These are phyloP conservation scores for Dothidotthia symphoricarpi DNA, from an alignment of 2,329 filamentous ascomycete species.

Conservation along the genomic window DNA sequence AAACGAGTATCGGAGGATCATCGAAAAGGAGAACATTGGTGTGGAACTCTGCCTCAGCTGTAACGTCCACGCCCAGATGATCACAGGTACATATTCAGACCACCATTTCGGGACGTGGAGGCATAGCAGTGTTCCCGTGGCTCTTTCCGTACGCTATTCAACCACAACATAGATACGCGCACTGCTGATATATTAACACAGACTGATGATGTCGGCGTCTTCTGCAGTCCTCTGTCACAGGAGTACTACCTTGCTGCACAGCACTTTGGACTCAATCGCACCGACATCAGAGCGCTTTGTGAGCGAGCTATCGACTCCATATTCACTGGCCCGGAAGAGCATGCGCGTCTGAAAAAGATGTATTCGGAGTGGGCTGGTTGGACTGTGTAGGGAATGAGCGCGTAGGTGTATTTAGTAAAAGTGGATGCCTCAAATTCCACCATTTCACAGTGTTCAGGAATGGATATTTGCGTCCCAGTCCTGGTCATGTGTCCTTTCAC, in stretches of 20 bases:
- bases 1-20: conserved; percentile 58
- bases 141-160: conserved; percentile 62
- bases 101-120: conserved; percentile 79
- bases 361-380: conserved; percentile 25
- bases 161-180: not conserved
- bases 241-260: conserved; percentile 72
- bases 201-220: conserved; percentile 84
- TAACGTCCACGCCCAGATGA: conserved; percentile 75
- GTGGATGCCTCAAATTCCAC: too few relatives aligned
- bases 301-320: conserved; percentile 62
- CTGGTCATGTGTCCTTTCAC: too few relatives aligned
- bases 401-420: too few relatives aligned
- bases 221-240: conserved; percentile 71
- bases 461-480: too few relatives aligned
- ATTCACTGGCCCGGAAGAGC: conserved; percentile 65
- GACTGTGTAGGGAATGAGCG: conserved; percentile 1
- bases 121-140: conserved; percentile 54
- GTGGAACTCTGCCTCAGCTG: conserved; percentile 78
- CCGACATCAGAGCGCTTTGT: conserved; percentile 56
- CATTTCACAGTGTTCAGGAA: too few relatives aligned
- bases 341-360: conserved; percentile 48
- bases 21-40: conserved; percentile 56
- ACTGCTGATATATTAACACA: conserved; percentile 42
- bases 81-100: conserved; percentile 60
- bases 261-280: conserved; percentile 61